Evolutionary conservation across 768 basidiomycete genomes (phyloP), one percentile per base, ranked within the genome.

Genomic region (Trametes maxima): DNA sequence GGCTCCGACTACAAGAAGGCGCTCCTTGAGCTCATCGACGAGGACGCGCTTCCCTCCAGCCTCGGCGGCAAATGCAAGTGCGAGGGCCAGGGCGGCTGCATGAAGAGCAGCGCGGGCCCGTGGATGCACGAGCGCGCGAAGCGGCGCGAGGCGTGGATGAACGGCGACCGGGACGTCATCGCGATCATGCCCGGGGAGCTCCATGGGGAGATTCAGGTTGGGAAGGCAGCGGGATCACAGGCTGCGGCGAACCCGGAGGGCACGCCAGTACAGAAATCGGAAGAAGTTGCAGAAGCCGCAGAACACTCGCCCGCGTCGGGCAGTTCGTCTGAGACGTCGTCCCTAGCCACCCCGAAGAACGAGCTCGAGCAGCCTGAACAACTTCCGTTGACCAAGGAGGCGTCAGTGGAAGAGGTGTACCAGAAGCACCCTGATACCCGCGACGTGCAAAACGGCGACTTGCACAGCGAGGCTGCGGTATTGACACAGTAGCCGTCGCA

Each of bases 31-130:
- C 70, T 88, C 36, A 74, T 91, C 50, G 84, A 87, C 64, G 82
- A 78, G 3, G 87, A 90, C 54, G 82, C 83, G 64, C 76, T 92
- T 24, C 90, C 90, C 4, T 70, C 69, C 19, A 68, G 72, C 16
- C 76, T 90, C 16, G 90, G 90, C 16, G 90, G 90, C 21, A 79
- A 75, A 12, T 92, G 90, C 69, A 81, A 78, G 7, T 92, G 90
- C 70, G 72, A 69, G 10, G 76, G 75, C 33, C 70, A 70, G 22
- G 85, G 81, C 42, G 85, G 87, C 5, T 91, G 89, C 65, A 79
- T 79, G 56, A 65, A 84, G 66, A 86, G 85, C 63, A 82, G 82
- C 39, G 85, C 80, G 1, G 89, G 89, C 5, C 89, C 89, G 22
- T 90, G 89, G 89, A 75, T 85, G 73, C 83, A 87, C 24, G 85